These are phyloP conservation scores for Sphaerulina vaccinii DNA, from an alignment of 2,329 filamentous ascomycete species.

Conservation along the genomic window DNA sequence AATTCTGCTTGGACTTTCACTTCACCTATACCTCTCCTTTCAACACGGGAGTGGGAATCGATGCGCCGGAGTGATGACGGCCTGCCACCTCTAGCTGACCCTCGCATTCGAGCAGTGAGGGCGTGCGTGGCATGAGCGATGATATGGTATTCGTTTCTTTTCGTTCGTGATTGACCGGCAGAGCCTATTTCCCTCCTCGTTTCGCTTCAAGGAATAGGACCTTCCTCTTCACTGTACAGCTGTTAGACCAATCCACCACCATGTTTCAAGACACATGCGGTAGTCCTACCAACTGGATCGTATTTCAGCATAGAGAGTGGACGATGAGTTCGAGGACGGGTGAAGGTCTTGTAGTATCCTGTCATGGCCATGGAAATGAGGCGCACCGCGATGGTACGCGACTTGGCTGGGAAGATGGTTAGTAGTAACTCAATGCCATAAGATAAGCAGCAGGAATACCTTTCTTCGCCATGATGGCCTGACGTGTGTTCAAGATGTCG, in stretches of 20 bases:
- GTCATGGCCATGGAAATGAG: slow-evolving; percentile 98
- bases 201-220: slow-evolving; percentile 95
- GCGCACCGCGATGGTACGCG: slow-evolving; percentile 87
- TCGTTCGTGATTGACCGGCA: neutral
- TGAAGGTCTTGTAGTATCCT: slow-evolving; percentile 91
- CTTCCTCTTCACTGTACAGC: slow-evolving; percentile 75
- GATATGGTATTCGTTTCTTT: neutral
- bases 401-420: slow-evolving; percentile 63
- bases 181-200: slow-evolving; percentile 59
- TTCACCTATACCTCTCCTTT: too few species aligned
- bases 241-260: neutral
- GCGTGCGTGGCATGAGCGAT: neutral
- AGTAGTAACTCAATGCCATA: neutral
- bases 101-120: too few species aligned
- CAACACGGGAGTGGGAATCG: too few species aligned
- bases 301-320: slow-evolving; percentile 99
- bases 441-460: slow-evolving; percentile 20
- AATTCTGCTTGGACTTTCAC: too few species aligned
- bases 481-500: too few species aligned
- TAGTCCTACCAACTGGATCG: slow-evolving; percentile 81
- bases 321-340: slow-evolving; percentile 73
- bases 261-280: neutral
- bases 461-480: slow-evolving; percentile 34
- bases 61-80: too few species aligned
- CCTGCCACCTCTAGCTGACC: too few species aligned